These are phyloP conservation scores for Didymella glomerata DNA, from an alignment of 2,329 filamentous ascomycete genomes.

Conservation along the genomic window DNA sequence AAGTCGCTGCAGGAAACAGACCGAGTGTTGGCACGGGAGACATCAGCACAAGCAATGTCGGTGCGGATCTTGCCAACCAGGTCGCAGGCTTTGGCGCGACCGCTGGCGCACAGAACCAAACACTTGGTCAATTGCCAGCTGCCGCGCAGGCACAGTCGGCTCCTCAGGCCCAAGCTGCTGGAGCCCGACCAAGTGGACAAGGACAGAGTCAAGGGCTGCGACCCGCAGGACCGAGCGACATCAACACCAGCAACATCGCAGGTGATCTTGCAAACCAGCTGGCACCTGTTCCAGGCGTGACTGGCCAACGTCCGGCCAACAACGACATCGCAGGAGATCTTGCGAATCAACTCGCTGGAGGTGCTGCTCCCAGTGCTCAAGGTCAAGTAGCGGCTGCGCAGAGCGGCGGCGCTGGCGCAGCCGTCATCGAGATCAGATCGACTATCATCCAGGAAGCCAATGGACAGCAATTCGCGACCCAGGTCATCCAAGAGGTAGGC, in stretches of 20 bases:
- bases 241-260: constrained; percentile 23
- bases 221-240: constrained; percentile 16
- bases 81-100: constrained; percentile 28
- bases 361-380: constrained; percentile 1
- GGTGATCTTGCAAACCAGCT: constrained; percentile 34
- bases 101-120: constrained; percentile 20
- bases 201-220: constrained; percentile 16
- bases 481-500: constrained; percentile 19
- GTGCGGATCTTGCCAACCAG: constrained; percentile 30
- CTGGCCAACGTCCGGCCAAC: constrained; percentile 13
- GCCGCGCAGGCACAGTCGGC: constrained; percentile 11
- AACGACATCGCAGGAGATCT: constrained; percentile 16
- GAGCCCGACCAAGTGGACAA: constrained; percentile 10
- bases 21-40: constrained; percentile 21
- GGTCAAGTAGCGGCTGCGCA: constrained; percentile 18
- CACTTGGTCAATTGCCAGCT: constrained; percentile 7
- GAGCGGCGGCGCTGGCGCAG: constrained; percentile 10
- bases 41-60: constrained; percentile 22
- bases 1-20: constrained; percentile 28
- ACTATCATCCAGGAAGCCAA: constrained; percentile 24
- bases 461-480: constrained; percentile 21
- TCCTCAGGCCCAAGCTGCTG: constrained; percentile 11
- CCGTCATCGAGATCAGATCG: constrained; percentile 24
- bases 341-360: constrained; percentile 18
- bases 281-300: constrained; percentile 20